A percentile compares a stretch with the other conserved stretches of the same genome.
Evolutionary conservation across 2,329 filamentous ascomycete species (phyloP).

Genomic region (Aspergillus nomiae): DNA sequence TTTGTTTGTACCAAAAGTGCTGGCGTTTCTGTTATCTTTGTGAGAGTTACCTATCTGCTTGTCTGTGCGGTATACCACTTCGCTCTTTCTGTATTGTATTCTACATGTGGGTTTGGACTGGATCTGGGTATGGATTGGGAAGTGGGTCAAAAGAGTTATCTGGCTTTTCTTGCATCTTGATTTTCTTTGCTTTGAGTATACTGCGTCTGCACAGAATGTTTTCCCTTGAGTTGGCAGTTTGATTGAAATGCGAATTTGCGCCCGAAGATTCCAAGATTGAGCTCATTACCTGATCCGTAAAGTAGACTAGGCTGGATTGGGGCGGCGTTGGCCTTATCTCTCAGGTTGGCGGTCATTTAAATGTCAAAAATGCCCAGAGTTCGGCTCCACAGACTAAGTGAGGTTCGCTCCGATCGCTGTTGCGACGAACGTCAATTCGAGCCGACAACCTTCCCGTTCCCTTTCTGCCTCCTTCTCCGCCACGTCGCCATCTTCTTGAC

Average conservation of each 20-base stretch:
- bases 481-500: slow-evolving; percentile 21
- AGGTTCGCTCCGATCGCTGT: slow-evolving; percentile 19
- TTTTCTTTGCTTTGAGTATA: not conserved
- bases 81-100: slow-evolving; percentile 19
- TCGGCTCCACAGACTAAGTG: slow-evolving; percentile 22
- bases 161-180: not conserved
- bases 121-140: slow-evolving; percentile 7
- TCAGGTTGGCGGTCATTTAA: not conserved
- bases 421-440: slow-evolving; percentile 29
- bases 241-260: not conserved
- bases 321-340: not conserved
- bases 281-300: not conserved
- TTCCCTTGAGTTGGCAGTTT: not conserved
- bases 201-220: not conserved
- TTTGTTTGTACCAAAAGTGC: slow-evolving; percentile 28
- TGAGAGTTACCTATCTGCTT: slow-evolving; percentile 19
- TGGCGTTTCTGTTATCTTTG: slow-evolving; percentile 24
- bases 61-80: slow-evolving; percentile 35
- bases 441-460: slow-evolving; percentile 16
- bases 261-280: not conserved
- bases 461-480: slow-evolving; percentile 18
- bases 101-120: slow-evolving; percentile 7
- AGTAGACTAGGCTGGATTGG: not conserved
- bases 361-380: slow-evolving; percentile 9
- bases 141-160: not conserved